Evolutionary conservation across 1,284 basidiomycete genomes (phyloP).

Genomic region (Tilletia caries): DNA sequence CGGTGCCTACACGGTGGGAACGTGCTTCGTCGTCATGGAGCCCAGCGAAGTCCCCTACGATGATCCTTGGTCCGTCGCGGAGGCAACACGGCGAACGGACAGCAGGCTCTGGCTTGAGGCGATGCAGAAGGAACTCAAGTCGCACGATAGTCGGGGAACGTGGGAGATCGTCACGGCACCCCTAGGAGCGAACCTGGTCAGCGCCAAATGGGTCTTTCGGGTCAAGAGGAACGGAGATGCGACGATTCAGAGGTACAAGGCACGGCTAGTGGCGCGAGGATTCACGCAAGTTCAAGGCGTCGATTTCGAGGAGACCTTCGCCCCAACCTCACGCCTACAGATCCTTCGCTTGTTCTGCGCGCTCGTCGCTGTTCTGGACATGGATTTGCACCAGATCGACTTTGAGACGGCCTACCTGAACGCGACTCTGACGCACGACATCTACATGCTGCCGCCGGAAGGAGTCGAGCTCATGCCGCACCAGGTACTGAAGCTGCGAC

Average conservation of each 20-base stretch:
- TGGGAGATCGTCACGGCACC: constrained; percentile 44
- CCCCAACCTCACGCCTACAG: constrained; percentile 54
- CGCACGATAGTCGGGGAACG: constrained; percentile 37
- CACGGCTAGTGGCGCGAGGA: constrained; percentile 56
- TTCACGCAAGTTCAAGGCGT: constrained; percentile 56
- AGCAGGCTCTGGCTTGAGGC: constrained; percentile 48
- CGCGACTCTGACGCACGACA: constrained; percentile 55
- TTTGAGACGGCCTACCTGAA: constrained; percentile 51
- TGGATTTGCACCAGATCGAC: constrained; percentile 56
- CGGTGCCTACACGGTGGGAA: background rate
- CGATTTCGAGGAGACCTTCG: constrained; percentile 57
- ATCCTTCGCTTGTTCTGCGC: constrained; percentile 54
- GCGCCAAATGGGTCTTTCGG: constrained; percentile 54
- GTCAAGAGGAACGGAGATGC: constrained; percentile 54
- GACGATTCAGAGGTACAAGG: constrained; percentile 52
- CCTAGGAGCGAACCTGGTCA: constrained; percentile 36
- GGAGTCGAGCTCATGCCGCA: constrained; percentile 24
- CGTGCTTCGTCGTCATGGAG: background rate
- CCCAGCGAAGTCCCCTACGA: no score
- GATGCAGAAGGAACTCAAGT: constrained; percentile 45
- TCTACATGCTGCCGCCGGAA: constrained; percentile 54
- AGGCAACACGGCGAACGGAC: constrained; percentile 44
- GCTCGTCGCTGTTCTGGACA: constrained; percentile 51
- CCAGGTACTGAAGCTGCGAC: background rate
- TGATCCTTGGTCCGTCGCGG: constrained; percentile 26